Conservation (phyloP, 768 basidiomycete genomes). For the Macrolepiota fuliginosa region DNA sequence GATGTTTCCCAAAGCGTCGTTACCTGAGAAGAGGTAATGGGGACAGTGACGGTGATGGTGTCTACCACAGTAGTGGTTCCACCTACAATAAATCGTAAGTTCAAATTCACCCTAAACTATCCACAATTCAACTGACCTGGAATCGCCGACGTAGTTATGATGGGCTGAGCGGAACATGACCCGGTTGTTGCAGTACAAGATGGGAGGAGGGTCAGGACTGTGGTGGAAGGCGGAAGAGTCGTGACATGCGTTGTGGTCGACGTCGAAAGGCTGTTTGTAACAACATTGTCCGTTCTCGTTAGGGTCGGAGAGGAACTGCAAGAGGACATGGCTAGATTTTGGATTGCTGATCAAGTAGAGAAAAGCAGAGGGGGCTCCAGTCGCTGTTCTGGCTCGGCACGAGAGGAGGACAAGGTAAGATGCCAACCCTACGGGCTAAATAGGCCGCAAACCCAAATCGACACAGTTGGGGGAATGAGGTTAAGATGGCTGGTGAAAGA, state of each 20-base stretch:
- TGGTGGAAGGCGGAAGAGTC: conserved; percentile 11
- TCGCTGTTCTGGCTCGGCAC: background rate
- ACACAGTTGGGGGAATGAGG: background rate
- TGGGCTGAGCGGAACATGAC: background rate
- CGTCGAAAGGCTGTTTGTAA: conserved; percentile 9
- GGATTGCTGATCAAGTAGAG: conserved; percentile 17
- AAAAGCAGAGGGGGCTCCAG: background rate
- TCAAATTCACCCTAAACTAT: background rate
- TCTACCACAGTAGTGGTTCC: conserved; percentile 1
- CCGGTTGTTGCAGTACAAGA: conserved; percentile 5
- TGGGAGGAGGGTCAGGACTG: conserved; percentile 2
- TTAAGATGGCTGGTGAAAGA: background rate
- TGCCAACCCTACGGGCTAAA: background rate
- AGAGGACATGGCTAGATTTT: conserved; percentile 8
- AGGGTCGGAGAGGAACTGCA: conserved; percentile 10
- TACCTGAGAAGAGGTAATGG: conserved; percentile 4
- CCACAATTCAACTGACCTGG: conserved; percentile 6
- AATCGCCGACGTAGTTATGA: conserved; percentile 1
- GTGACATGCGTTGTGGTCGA: conserved; percentile 9
- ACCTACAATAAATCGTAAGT: background rate
- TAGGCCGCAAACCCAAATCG: background rate
- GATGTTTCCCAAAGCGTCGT: conserved; percentile 11
- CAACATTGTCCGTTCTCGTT: conserved; percentile 8
- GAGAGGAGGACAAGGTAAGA: background rate
- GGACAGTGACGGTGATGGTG: conserved; percentile 8